Evolutionary conservation across 495 filamentous ascomycete species (phyloP).

Genomic region (Penicillium crystallinum): DNA sequence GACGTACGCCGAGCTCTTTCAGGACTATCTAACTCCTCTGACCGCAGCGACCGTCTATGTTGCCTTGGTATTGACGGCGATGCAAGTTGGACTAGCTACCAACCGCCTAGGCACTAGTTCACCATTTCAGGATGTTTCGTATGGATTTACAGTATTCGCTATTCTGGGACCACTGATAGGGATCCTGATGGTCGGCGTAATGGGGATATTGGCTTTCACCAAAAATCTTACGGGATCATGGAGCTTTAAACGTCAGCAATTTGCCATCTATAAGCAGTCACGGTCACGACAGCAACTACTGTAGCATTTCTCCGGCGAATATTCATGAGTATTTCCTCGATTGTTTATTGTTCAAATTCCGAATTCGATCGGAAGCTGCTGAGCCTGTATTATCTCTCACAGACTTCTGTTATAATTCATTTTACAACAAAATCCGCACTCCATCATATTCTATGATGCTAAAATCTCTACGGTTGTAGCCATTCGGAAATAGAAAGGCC

Average conservation of each 20-base stretch:
- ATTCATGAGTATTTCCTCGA: no score
- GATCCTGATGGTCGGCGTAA: background rate
- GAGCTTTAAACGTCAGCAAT: slow-evolving; percentile 1
- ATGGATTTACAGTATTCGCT: slow-evolving; percentile 52
- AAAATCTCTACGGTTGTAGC: no score
- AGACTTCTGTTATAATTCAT: no score
- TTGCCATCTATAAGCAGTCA: background rate
- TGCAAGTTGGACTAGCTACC: slow-evolving; percentile 55
- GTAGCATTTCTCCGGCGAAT: background rate
- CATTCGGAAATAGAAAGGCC: no score
- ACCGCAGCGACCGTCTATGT: slow-evolving; percentile 44
- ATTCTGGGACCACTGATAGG: slow-evolving; percentile 25
- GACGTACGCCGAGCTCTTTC: slow-evolving; percentile 23
- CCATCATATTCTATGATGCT: no score
- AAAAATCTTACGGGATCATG: slow-evolving; percentile 5
- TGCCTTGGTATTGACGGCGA: slow-evolving; percentile 50
- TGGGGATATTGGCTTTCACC: slow-evolving; percentile 1
- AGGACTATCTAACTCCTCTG: slow-evolving; percentile 44
- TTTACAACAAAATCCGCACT: no score
- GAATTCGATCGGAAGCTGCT: no score
- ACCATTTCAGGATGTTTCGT: slow-evolving; percentile 43
- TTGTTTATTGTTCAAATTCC: no score
- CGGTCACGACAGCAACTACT: no score
- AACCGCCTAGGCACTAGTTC: slow-evolving; percentile 27
- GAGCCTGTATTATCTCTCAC: no score